Base-by-base conservation (phyloP, 768 basidiomycete genomes). In the Kwoniella heveanensis region DNA sequence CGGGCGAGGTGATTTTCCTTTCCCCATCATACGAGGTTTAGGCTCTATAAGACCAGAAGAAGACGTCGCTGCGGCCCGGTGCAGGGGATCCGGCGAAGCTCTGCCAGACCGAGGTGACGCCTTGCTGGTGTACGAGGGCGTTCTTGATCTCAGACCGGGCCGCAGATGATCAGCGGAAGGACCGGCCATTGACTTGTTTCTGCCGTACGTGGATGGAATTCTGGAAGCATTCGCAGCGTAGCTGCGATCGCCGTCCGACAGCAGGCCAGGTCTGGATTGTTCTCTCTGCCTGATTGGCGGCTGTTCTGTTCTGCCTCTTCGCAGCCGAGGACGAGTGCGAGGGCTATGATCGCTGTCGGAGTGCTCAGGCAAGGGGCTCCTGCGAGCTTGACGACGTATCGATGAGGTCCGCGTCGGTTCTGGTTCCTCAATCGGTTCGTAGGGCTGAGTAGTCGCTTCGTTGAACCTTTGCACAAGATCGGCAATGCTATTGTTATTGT, bases 211-310 rank as follows among this genome's bases (percentile, higher is more conserved):
- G 12, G 68, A 69, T 13, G 72, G 69, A 2, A 72, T 71, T 1
- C 91, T 88, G 1, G 91, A 92, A 62, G 92, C 87, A 73, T 93
- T 93, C n/a, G 88, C 90, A 2, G 92, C 92, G 80, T 94, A 95
- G 51, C 92, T 87, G 60, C 89, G 86, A 80, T 95, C 93, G 57
- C 91, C 91, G 75, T 95, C 93, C 6, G 92, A 94, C 22, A 10
- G 83, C 83, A 9, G 88, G 88, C 39, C 86, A 80, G 66, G 86
- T 86, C 27, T 39, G 2, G 73, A 54, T 22, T 53, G 25, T 10
- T 71, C 73, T 2, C 66, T 56, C 37, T 76, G 54, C 19, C 68
- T 60, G 10, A 62, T 54, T 9, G 69, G 65, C 17, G 67, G 63
- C 29, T 79, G 71, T 25, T 79, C 77, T 13, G 76, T 74, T 55